phyloP scores from a whole-genome alignment of 306 rosid species.

The Rubus parviflorus region DNA sequence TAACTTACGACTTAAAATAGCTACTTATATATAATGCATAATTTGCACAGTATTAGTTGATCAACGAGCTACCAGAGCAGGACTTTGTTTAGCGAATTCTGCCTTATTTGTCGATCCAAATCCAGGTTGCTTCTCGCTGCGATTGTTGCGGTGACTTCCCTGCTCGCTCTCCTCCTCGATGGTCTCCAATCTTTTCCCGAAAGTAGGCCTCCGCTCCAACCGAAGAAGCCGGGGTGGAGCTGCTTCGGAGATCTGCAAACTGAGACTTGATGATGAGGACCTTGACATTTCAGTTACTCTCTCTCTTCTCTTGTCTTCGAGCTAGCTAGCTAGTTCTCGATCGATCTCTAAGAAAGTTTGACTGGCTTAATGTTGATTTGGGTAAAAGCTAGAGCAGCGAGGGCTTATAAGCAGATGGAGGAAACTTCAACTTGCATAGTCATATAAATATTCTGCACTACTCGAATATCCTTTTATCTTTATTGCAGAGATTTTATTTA shows the following conservation, averaged over 20 bases:
- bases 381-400: neutral
- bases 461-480: neutral
- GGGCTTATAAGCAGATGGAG: neutral
- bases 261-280: neutral
- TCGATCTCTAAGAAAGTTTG: neutral
- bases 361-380: neutral
- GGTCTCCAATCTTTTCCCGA: slow-evolving; percentile 16
- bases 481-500: neutral
- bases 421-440: neutral
- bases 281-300: slow-evolving; percentile 10
- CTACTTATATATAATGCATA: neutral
- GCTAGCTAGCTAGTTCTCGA: neutral
- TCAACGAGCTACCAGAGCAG: slow-evolving; percentile 18
- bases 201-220: slow-evolving; percentile 5
- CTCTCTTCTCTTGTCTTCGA: neutral
- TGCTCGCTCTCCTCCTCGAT: slow-evolving; percentile 17
- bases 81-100: neutral
- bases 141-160: neutral
- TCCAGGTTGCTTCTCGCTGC: neutral
- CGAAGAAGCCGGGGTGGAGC: slow-evolving; percentile 6
- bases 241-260: slow-evolving; percentile 2
- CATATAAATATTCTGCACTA: slow-evolving; percentile 8
- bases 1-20: neutral
- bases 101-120: slow-evolving; percentile 7
- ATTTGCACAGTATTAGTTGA: neutral